Evolutionary conservation across 73 alveolate genomes (phyloP).

Genomic region (Tetrahymena thermophila): DNA sequence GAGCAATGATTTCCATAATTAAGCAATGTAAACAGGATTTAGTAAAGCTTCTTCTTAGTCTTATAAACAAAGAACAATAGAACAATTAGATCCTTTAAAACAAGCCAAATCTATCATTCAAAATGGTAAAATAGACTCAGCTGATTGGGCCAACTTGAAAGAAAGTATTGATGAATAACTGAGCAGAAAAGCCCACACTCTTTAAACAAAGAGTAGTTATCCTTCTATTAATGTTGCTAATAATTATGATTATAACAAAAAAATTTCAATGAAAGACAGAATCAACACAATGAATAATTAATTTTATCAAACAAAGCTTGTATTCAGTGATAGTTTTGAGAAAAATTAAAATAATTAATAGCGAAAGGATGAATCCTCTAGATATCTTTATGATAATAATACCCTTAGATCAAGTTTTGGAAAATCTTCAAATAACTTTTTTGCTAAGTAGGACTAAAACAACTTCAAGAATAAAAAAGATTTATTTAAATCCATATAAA

Average conservation of each 20-base stretch:
- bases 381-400: not conserved
- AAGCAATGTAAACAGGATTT: not conserved
- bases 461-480: not conserved
- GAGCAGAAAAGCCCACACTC: not conserved
- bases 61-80: not conserved
- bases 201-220: not conserved
- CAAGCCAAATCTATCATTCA: not conserved
- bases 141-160: not conserved
- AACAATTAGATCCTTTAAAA: not conserved
- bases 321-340: not conserved
- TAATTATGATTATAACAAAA: not conserved
- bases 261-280: not conserved
- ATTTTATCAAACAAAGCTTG: not conserved
- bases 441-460: not conserved
- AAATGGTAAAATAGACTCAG: not conserved
- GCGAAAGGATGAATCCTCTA: not conserved
- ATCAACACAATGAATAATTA: not conserved
- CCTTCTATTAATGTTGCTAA: not conserved
- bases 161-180: not conserved
- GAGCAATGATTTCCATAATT: not conserved
- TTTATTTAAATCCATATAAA: not conserved
- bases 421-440: not conserved
- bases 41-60: not conserved
- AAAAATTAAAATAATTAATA: not conserved
- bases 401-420: not conserved